Evolutionary conservation across 768 basidiomycete species (phyloP).

Genomic region (Tylopilus sp.): DNA sequence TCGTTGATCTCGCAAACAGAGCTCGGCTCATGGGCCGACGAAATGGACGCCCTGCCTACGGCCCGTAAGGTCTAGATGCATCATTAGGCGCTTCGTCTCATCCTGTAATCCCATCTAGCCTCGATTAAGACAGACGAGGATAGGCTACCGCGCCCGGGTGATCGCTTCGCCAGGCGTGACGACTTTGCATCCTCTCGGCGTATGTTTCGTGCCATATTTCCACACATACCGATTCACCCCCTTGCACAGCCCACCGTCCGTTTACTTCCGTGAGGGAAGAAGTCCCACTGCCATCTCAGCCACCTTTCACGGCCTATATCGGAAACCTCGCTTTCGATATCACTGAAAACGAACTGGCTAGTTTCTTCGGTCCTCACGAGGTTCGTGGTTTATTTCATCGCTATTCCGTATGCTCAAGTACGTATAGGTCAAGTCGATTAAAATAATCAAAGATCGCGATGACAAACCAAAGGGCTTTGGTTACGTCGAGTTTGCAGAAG

Average conservation of each 20-base stretch:
- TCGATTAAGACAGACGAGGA: slow-evolving; percentile 70
- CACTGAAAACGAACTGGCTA: slow-evolving; percentile 74
- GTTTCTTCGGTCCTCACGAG: slow-evolving; percentile 69
- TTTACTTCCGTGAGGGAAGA: slow-evolving; percentile 74
- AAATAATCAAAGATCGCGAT: slow-evolving; percentile 90
- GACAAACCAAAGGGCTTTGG: slow-evolving; percentile 98
- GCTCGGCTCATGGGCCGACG: slow-evolving; percentile 97
- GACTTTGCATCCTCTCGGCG: slow-evolving; percentile 63
- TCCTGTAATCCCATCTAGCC: slow-evolving; percentile 41
- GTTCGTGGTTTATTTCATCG: slow-evolving; percentile 34
- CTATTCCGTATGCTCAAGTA: not conserved
- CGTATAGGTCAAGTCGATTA: slow-evolving; percentile 73
- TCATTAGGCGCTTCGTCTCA: slow-evolving; percentile 9
- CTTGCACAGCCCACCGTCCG: slow-evolving; percentile 50
- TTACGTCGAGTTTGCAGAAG: slow-evolving; percentile 90
- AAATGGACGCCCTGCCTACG: slow-evolving; percentile 90
- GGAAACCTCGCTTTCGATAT: slow-evolving; percentile 96
- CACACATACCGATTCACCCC: slow-evolving; percentile 6
- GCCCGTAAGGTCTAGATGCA: slow-evolving; percentile 67
- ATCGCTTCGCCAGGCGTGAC: slow-evolving; percentile 57
- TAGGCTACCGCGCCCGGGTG: slow-evolving; percentile 42
- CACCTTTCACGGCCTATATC: slow-evolving; percentile 95
- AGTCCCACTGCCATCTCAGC: slow-evolving; percentile 89
- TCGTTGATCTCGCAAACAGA: slow-evolving; percentile 41
- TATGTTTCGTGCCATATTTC: slow-evolving; percentile 36